phyloP scores from a whole-genome alignment of 176 grass and related monocot genomes.

The Lolium rigidum region DNA sequence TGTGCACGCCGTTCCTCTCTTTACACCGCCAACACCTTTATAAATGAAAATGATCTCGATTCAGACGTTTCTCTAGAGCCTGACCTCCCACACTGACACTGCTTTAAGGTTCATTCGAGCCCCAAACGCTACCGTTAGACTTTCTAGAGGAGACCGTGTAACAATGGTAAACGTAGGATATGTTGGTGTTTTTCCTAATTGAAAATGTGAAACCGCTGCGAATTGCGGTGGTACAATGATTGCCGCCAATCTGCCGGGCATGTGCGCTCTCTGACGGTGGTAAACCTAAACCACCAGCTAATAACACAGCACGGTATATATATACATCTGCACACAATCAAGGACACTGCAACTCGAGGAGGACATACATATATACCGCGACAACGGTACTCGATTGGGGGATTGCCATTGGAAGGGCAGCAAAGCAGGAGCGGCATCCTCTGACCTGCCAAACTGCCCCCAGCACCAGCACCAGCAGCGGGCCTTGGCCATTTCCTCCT shows the following conservation, averaged over 20 bases:
- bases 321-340: not conserved
- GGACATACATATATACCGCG: not conserved
- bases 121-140: no score
- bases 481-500: slow-evolving; percentile 42
- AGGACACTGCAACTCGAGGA: not conserved
- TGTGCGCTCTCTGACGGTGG: slow-evolving; percentile 5
- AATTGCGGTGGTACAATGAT: not conserved
- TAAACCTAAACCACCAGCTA: slow-evolving; percentile 12
- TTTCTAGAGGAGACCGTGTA: not conserved
- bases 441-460: slow-evolving; percentile 53
- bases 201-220: not conserved
- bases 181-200: not conserved
- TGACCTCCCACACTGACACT: no score
- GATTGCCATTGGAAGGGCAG: slow-evolving; percentile 16
- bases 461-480: not conserved
- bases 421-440: slow-evolving; percentile 16
- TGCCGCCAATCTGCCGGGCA: not conserved
- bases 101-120: no score
- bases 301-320: not conserved
- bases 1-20: no score
- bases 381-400: not conserved
- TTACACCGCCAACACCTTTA: no score
- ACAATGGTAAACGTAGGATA: not conserved
- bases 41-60: no score
- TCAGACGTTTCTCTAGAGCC: no score